phyloP scores from a whole-genome alignment of 2,329 filamentous ascomycete genomes.

The Fusarium sp. region DNA sequence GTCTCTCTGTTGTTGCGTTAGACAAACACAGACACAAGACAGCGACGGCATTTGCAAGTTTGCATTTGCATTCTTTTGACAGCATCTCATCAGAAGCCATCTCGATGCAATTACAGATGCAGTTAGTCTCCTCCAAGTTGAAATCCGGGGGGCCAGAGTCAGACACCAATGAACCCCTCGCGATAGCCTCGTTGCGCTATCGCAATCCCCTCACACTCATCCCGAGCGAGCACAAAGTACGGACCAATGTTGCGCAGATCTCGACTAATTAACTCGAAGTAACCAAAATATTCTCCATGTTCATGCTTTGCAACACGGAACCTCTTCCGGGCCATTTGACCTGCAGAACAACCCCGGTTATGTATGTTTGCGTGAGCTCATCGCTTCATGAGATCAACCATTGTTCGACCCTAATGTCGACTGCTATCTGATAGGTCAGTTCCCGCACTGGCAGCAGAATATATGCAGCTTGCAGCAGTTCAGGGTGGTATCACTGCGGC shows the following conservation, averaged over 20 bases:
- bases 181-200: constrained; percentile 29
- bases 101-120: constrained; percentile 35
- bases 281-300: constrained; percentile 11
- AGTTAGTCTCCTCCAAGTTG: constrained; percentile 21
- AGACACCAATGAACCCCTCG: constrained; percentile 24
- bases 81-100: constrained; percentile 17
- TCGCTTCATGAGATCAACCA: constrained; percentile 20
- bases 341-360: constrained; percentile 32
- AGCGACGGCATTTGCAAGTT: constrained; percentile 19
- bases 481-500: constrained; percentile 39
- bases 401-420: constrained; percentile 21
- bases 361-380: constrained; percentile 31
- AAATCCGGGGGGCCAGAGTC: constrained; percentile 16
- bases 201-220: constrained; percentile 5
- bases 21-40: constrained; percentile 27
- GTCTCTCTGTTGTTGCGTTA: constrained; percentile 13
- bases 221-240: not conserved
- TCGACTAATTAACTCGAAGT: not conserved
- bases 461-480: constrained; percentile 32
- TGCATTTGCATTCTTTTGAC: constrained; percentile 11
- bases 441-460: constrained; percentile 20
- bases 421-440: constrained; percentile 23
- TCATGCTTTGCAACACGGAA: constrained; percentile 27
- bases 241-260: constrained; percentile 15
- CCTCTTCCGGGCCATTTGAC: constrained; percentile 23